Evolutionary conservation across 345 rosid genomes (phyloP), one percentile per base, ranked within the genome.

Genomic region (Firmiana major): DNA sequence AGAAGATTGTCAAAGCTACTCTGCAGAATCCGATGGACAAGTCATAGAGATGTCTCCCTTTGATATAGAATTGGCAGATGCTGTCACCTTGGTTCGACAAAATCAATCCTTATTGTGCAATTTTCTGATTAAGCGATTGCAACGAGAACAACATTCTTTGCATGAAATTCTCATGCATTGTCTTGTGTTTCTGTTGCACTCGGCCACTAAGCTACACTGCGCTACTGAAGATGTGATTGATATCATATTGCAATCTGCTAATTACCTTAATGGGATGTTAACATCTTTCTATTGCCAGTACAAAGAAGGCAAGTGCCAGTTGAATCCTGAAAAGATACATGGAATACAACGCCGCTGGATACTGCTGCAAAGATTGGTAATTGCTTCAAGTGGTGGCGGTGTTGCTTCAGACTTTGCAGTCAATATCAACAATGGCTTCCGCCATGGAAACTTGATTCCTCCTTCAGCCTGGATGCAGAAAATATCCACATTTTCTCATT

Each of bases 111-210:
- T 88, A 71, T 68, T 92, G 51, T 90, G 87, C 81, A 84, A 78
- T 80, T 92, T 92, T 85, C 83, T 92, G 75, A 83, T 89, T 78
- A 86, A 75, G 80, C 71, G 83, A 68, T 84, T 90, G 86, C 86
- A 81, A 79, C 89, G 79, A 76, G 93, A 87, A 75, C 94, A 85
- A 63, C 83, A 85, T 34, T 88, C 91, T 51, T 85, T 87, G 87
- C 94, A 86, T 77, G 97, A 92, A 85, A 86, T 90, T 79, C 89
- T 91, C 67, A 65, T 90, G 87, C 95, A 90, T 10, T 87, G 91
- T 75, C 91, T 92, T 71, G 85, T 89, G 67, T 92, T 92, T 78
- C 78, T 92, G 71, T 81, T 92, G 83, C 84, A 84, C 76, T 89
- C 91, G 3, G 93, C 94, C 57, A 92, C 95, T 68, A 83, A 78